Evolutionary conservation across 2,329 filamentous ascomycete genomes (phyloP), one percentile per base, ranked within the genome.

Genomic region (Colletotrichum sp.): DNA sequence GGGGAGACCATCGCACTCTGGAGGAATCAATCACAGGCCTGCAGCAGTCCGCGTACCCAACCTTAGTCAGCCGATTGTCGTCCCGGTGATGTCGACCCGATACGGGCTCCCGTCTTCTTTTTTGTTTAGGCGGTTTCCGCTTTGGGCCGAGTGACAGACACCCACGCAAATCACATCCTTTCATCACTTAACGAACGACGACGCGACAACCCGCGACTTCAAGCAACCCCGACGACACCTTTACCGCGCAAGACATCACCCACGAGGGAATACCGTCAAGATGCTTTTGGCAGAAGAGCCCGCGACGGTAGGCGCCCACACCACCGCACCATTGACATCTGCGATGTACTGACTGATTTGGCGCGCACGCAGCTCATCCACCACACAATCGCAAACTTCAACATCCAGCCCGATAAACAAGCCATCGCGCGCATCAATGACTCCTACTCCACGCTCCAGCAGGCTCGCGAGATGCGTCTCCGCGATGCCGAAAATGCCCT

Each of bases 281-380:
- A 98, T 98, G 94, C 90, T 98, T 83, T 95, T 98, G 86, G 95
- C 98, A 86, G 96, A 98, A 87, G 95, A 97, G 84, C 96, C 96
- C 78, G 94, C 94, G 59, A 94, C 93, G 59, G 95, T 97, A 91
- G 76, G 91, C 16, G 9, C 13, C 4, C 1, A 30, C 26, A 10
- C 55, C 28, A 16, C 18, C 26, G 30, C 30, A 10, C 30, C 9
- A 30, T 30, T 30, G 30, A 26, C 21, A 7, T 21, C 26, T 36
- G 2, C 36, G 36, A 38, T 38, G 36, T 38, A 18, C 7, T 38
- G 36, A 66, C 28, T 36, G 59, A 30, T 70, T 28, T 36, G 36
- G 38, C 58, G 32, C 12, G 74, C 62, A 26, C 72, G 62, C 84
- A 97, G 94, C 94, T 98, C 82, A 98, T 99, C 86, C 91, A 93